phyloP scores from a whole-genome alignment of 2,329 filamentous ascomycete genomes.

The Allantophomopsis cytisporea region DNA sequence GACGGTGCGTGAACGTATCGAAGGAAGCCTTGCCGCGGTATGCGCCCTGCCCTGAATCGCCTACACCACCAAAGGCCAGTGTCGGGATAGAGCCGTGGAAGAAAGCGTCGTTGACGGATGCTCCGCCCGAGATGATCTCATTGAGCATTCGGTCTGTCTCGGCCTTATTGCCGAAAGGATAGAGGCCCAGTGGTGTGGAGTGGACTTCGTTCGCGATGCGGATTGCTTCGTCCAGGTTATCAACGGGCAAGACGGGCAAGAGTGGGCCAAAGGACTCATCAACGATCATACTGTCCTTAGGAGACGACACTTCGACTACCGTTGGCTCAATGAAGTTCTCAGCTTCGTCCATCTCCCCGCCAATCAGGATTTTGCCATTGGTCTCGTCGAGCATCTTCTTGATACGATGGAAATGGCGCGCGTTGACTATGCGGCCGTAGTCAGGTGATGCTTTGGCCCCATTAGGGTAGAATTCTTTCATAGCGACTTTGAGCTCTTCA shows the following conservation, averaged over 20 bases:
- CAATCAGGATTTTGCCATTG: slow-evolving; percentile 73
- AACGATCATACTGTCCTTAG: slow-evolving; percentile 63
- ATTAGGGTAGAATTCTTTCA: slow-evolving; percentile 70
- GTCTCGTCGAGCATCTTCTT: slow-evolving; percentile 84
- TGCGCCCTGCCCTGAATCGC: slow-evolving; percentile 60
- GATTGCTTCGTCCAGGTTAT: slow-evolving; percentile 77
- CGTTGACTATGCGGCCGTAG: slow-evolving; percentile 70
- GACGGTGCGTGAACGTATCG: slow-evolving; percentile 51
- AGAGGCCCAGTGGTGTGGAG: slow-evolving; percentile 71
- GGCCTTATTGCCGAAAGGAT: slow-evolving; percentile 68
- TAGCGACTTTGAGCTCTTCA: slow-evolving; percentile 55
- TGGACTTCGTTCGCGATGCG: slow-evolving; percentile 68
- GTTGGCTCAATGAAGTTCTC: slow-evolving; percentile 85
- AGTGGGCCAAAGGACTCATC: slow-evolving; percentile 93
- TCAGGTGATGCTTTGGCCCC: slow-evolving; percentile 70
- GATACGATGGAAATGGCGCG: slow-evolving; percentile 64
- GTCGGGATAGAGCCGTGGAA: slow-evolving; percentile 60
- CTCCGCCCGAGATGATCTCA: slow-evolving; percentile 53
- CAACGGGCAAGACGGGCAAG: slow-evolving; percentile 67
- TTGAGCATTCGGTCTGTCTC: slow-evolving; percentile 58
- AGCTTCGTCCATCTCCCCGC: slow-evolving; percentile 68
- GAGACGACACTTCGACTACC: slow-evolving; percentile 66
- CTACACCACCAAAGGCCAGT: slow-evolving; percentile 72
- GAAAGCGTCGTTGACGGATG: slow-evolving; percentile 50
- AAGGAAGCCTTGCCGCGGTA: slow-evolving; percentile 70